Base-by-base conservation (phyloP, 345 rosid species). In the Corymbia maculata region DNA sequence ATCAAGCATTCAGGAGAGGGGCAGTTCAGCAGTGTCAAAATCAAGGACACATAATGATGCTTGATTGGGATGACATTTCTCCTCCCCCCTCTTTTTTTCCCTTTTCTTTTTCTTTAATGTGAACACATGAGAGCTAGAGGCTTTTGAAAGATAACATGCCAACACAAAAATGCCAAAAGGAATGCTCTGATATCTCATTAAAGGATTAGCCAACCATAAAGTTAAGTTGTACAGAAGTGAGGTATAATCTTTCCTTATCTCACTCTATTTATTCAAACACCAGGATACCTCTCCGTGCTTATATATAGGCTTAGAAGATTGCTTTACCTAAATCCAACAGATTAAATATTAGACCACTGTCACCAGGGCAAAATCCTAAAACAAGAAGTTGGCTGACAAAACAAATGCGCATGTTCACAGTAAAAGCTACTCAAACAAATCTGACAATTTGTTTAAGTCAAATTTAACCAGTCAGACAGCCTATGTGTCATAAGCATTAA, bases 1-100 rank as follows among this genome's bases (percentile, higher is more conserved):
- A 86, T 32, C 87, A 86, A 85, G 59, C 86, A 51, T 47, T 75
- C 49, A 75, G 49, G 15, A 19, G 49, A 42, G 82, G 47, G 82
- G 82, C 49, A 19, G 49, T 42, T 42, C 82, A 75, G 82, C 82
- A 36, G 13, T 36, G 49, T 36, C 82, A 75, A 75, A 36, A 42
- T 75, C 49, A 75, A 70, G 22, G 36, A 32, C 13, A 68, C 11
- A 14, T 30, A 68, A 16, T 36, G 82, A 36, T 75, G 47, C 82
- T 36, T 19, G 26, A 32, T 16, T 32, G 79, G 42, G 79, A 66
- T 14, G 42, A 66, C 79, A 66, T 30, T 30, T 21, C 4, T 4
- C n/a, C 64, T 13, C n/a, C 13, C 5, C 2, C 10, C 0, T 0
- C 3, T 19, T 1, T 3, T 6, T 16, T 2, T 1, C 6, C 7